Conservation (phyloP, 179 eudicot species). For the Beta corolliflora region DNA sequence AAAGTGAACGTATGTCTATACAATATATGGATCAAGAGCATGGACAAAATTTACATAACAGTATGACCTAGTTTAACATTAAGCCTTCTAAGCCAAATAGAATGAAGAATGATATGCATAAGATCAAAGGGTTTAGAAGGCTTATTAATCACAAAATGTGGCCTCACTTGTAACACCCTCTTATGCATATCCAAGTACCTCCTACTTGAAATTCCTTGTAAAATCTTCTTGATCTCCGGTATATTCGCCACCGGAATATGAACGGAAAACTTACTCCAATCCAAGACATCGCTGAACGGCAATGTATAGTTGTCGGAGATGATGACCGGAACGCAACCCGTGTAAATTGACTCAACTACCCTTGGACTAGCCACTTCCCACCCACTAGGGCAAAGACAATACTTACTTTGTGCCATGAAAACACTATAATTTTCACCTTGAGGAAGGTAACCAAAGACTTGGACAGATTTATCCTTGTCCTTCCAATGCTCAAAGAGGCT, state of each 20-base stretch:
- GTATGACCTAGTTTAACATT: constrained; percentile 34
- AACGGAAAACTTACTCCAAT: constrained; percentile 54
- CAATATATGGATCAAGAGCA: background rate
- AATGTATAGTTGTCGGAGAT: constrained; percentile 44
- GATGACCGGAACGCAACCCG: constrained; percentile 58
- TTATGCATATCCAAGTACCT: constrained; percentile 48
- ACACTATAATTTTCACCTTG: constrained; percentile 32
- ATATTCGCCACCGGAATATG: constrained; percentile 38
- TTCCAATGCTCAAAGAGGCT: constrained; percentile 51
- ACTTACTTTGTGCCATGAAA: constrained; percentile 42
- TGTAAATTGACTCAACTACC: constrained; percentile 49
- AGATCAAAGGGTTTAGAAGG: constrained; percentile 49
- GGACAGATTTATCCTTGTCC: constrained; percentile 44
- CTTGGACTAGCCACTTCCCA: constrained; percentile 72
- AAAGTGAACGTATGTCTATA: background rate
- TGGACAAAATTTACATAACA: constrained; percentile 14
- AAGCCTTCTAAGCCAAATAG: constrained; percentile 61
- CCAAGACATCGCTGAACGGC: constrained; percentile 60
- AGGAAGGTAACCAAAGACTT: constrained; percentile 46
- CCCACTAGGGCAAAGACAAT: constrained; percentile 66
- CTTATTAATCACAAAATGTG: constrained; percentile 56
- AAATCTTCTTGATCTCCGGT: constrained; percentile 46
- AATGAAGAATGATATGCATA: constrained; percentile 58
- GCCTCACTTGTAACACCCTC: constrained; percentile 49
- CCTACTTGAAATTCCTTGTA: constrained; percentile 39